Conservation (phyloP, 768 basidiomycete genomes). For the Leccinum broughii region DNA sequence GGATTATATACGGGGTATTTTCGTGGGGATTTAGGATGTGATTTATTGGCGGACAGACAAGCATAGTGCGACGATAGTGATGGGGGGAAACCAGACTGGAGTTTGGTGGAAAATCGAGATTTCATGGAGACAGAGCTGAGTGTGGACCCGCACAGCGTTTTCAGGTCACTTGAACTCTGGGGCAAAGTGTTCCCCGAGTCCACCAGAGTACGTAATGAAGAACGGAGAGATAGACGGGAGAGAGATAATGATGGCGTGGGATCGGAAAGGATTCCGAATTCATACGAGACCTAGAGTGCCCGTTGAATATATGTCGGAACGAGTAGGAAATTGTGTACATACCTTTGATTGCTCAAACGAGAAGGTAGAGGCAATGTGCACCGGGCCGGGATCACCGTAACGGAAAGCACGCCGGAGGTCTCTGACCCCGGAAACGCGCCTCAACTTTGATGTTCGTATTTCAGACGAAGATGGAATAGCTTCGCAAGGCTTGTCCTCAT, state of each 20-base stretch:
- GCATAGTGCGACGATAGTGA: constrained; percentile 7
- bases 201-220: constrained; percentile 29
- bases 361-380: constrained; percentile 9
- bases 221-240: constrained; percentile 17
- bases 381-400: constrained; percentile 8
- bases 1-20: constrained; percentile 11
- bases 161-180: constrained; percentile 13
- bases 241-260: constrained; percentile 7
- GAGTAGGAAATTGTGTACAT: not conserved
- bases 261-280: constrained; percentile 20
- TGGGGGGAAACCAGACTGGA: constrained; percentile 6
- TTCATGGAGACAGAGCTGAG: constrained; percentile 23
- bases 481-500: constrained; percentile 4
- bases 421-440: constrained; percentile 24
- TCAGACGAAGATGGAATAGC: not conserved
- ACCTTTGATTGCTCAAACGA: constrained; percentile 21
- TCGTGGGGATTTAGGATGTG: constrained; percentile 5
- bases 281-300: constrained; percentile 19
- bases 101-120: constrained; percentile 18
- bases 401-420: constrained; percentile 30
- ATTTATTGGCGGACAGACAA: constrained; percentile 5
- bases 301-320: not conserved
- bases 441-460: constrained; percentile 16
- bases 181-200: constrained; percentile 9
- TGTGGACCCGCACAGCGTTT: constrained; percentile 21